A percentile compares a stretch with the other conserved stretches of the same genome.
Conservation (phyloP, 139 green algal genomes). For the Cymbomonas tetramitiformis region DNA sequence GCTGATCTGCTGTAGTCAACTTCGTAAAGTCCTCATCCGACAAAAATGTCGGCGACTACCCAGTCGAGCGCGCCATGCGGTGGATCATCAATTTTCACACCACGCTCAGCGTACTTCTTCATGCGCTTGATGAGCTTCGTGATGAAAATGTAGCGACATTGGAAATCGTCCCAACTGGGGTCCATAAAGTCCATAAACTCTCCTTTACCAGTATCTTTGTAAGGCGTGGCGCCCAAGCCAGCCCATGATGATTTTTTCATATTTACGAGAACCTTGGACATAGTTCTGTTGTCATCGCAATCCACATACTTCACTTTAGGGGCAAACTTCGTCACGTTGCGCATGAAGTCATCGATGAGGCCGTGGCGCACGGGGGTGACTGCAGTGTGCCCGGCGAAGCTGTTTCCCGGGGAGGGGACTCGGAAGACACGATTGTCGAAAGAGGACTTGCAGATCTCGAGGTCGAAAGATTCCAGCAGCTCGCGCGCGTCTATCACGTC, state of each 20-base stretch:
- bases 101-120: neutral
- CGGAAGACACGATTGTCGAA: neutral
- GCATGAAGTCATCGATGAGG: neutral
- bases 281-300: neutral
- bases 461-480: neutral
- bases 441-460: constrained; percentile 7
- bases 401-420: neutral
- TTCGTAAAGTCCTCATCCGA: neutral
- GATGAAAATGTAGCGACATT: neutral
- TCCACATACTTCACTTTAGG: too few species aligned
- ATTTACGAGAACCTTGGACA: neutral
- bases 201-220: neutral
- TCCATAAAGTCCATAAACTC: neutral
- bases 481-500: neutral
- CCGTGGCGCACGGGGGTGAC: neutral
- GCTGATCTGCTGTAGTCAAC: neutral
- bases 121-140: neutral
- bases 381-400: neutral
- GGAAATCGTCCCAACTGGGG: neutral
- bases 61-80: neutral
- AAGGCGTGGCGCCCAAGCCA: neutral
- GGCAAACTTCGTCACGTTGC: neutral
- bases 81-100: neutral
- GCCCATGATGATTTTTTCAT: neutral
- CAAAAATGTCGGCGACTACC: neutral